These are phyloP conservation scores for Phytophthora pseudosyringae DNA, from an alignment of 352 stramenopile species.

Conservation along the genomic window DNA sequence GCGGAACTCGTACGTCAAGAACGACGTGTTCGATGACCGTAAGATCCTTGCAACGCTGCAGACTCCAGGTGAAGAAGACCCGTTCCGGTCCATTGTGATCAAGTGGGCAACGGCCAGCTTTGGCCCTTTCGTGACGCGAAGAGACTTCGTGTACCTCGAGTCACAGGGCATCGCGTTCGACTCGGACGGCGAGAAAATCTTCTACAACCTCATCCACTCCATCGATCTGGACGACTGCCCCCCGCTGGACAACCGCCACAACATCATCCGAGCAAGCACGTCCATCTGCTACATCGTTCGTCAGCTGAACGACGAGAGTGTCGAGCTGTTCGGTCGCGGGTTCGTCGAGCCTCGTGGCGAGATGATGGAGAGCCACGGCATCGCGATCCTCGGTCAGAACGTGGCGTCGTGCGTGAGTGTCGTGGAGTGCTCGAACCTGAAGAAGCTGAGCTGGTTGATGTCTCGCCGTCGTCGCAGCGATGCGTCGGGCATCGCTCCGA, in stretches of 20 bases:
- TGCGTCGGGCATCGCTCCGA: constrained; percentile 12
- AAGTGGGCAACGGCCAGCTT: constrained; percentile 45
- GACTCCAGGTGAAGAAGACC: constrained; percentile 38
- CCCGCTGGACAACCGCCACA: constrained; percentile 13
- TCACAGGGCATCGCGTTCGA: constrained; percentile 47
- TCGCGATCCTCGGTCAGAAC: constrained; percentile 40
- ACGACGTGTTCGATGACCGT: constrained; percentile 38
- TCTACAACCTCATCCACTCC: constrained; percentile 54
- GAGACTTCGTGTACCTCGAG: constrained; percentile 51
- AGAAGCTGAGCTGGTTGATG: constrained; percentile 70
- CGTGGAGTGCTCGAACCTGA: constrained; percentile 58
- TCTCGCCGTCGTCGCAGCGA: constrained; percentile 24
- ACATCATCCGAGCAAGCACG: constrained; percentile 45
- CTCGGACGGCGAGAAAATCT: constrained; percentile 39
- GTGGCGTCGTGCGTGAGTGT: constrained; percentile 30
- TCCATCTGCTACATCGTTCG: constrained; percentile 60
- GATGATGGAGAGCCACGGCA: constrained; percentile 44
- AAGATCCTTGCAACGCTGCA: constrained; percentile 38
- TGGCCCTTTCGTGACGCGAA: constrained; percentile 31
- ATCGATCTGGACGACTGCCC: constrained; percentile 37
- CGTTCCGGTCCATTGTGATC: constrained; percentile 49
- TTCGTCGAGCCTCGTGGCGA: constrained; percentile 53
- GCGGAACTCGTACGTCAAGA: constrained; percentile 42
- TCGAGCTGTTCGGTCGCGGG: constrained; percentile 59
- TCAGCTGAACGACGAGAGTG: constrained; percentile 30